Evolutionary conservation across 2,329 filamentous ascomycete species (phyloP).

Genomic region (Xylariomycetidae sp.): DNA sequence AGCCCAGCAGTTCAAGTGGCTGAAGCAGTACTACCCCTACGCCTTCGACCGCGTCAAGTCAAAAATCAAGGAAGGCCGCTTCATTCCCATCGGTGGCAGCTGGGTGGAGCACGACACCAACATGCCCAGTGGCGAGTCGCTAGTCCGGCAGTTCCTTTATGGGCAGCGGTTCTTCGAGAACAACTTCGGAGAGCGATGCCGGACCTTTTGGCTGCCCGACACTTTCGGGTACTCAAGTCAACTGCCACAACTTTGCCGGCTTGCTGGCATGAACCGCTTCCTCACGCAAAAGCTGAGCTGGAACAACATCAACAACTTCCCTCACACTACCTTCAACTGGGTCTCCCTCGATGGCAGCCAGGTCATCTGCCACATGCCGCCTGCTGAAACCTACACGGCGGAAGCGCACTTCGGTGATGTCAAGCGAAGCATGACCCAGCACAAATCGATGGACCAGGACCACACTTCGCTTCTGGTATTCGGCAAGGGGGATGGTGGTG

Average conservation of each 20-base stretch:
- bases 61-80: conserved; percentile 84
- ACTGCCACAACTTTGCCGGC: conserved; percentile 83
- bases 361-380: conserved; percentile 96
- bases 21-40: conserved; percentile 81
- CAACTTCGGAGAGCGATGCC: conserved; percentile 80
- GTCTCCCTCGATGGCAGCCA: conserved; percentile 92
- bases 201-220: conserved; percentile 96
- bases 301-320: conserved; percentile 99
- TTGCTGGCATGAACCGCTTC: conserved; percentile 95
- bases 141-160: conserved; percentile 90
- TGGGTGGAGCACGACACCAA: conserved; percentile 99
- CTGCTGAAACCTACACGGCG: conserved; percentile 90
- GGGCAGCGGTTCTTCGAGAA: conserved; percentile 93
- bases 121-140: conserved; percentile 88
- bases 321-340: conserved; percentile 99
- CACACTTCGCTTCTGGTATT: conserved; percentile 87
- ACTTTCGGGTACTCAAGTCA: conserved; percentile 97
- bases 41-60: conserved; percentile 85
- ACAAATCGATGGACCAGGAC: conserved; percentile 95
- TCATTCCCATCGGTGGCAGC: conserved; percentile 92
- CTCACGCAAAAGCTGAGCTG: conserved; percentile 98
- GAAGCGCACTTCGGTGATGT: conserved; percentile 93
- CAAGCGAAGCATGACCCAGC: conserved; percentile 78
- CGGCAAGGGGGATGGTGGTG: conserved; percentile 93
- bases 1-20: conserved; percentile 97